Conservation (phyloP, 2,329 filamentous ascomycete species). For the Claviceps pazoutovae region DNA sequence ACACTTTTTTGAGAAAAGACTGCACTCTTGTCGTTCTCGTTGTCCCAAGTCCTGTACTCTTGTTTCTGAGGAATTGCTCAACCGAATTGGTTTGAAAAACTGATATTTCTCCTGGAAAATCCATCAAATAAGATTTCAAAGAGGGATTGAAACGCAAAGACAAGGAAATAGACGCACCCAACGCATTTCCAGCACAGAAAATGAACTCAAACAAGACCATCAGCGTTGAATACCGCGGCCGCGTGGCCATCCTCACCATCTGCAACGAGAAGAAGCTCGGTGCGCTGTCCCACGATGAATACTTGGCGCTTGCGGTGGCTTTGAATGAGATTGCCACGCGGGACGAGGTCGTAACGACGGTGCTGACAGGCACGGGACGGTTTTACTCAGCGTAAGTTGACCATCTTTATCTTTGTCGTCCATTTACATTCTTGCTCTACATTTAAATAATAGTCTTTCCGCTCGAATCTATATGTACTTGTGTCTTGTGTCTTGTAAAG, state of each 20-base stretch:
- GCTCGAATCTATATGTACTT: no score
- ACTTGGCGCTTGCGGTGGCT: slow-evolving; percentile 61
- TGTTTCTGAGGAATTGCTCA: no score
- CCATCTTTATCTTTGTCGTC: not conserved
- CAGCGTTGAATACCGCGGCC: slow-evolving; percentile 26
- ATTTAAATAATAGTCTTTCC: no score
- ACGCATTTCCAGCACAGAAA: not conserved
- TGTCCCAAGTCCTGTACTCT: no score
- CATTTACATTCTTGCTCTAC: not conserved
- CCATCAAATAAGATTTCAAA: no score
- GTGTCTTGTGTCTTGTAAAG: no score
- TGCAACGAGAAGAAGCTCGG: slow-evolving; percentile 80
- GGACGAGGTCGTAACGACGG: slow-evolving; percentile 71
- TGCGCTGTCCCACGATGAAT: slow-evolving; percentile 56
- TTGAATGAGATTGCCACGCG: slow-evolving; percentile 65
- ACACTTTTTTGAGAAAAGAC: no score
- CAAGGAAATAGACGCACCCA: not conserved
- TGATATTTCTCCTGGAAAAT: no score
- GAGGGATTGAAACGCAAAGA: no score
- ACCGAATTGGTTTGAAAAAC: no score
- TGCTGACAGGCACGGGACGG: slow-evolving; percentile 70
- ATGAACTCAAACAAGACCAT: slow-evolving; percentile 12
- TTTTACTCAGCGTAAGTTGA: slow-evolving; percentile 70
- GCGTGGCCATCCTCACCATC: slow-evolving; percentile 63
- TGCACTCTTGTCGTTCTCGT: no score